These are phyloP conservation scores for Blumeriella jaapii DNA, from an alignment of 2,329 filamentous ascomycete genomes.

Conservation along the genomic window DNA sequence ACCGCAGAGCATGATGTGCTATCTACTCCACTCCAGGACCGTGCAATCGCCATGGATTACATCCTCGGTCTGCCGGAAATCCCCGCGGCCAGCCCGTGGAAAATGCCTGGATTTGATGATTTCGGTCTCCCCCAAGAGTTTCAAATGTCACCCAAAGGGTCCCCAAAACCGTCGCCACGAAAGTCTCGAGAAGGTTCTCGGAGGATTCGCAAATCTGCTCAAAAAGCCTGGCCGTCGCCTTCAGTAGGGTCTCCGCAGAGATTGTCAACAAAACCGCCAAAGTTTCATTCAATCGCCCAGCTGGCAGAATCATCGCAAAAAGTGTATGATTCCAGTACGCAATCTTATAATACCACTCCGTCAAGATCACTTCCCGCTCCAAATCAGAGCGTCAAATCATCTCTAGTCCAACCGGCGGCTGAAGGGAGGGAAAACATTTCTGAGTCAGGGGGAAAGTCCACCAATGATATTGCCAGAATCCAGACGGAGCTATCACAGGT, in stretches of 20 bases:
- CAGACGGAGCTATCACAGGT: constrained; percentile 5
- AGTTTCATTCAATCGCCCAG: background rate
- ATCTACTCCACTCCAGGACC: background rate
- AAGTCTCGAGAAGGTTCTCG: too few relatives aligned
- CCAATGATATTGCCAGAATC: constrained; percentile 3
- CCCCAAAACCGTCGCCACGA: too few relatives aligned
- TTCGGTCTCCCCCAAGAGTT: background rate
- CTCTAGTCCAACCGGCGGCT: background rate
- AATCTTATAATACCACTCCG: constrained; percentile 18
- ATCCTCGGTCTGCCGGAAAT: too few relatives aligned
- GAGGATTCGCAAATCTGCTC: too few relatives aligned
- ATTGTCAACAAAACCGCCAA: background rate
- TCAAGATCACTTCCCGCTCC: constrained; percentile 4
- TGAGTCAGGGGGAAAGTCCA: background rate
- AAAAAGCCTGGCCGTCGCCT: too few relatives aligned
- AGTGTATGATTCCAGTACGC: constrained; percentile 13
- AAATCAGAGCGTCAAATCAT: background rate
- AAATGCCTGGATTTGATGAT: too few relatives aligned
- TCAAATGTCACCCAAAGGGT: too few relatives aligned
- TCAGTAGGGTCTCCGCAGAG: too few relatives aligned
- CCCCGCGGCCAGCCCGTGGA: too few relatives aligned
- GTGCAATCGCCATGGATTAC: too few relatives aligned
- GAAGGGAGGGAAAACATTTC: background rate
- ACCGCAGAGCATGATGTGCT: background rate
- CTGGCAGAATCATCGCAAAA: constrained; percentile 1